Conservation (phyloP, 1,284 basidiomycete species). For the Entoloma clypeatum region DNA sequence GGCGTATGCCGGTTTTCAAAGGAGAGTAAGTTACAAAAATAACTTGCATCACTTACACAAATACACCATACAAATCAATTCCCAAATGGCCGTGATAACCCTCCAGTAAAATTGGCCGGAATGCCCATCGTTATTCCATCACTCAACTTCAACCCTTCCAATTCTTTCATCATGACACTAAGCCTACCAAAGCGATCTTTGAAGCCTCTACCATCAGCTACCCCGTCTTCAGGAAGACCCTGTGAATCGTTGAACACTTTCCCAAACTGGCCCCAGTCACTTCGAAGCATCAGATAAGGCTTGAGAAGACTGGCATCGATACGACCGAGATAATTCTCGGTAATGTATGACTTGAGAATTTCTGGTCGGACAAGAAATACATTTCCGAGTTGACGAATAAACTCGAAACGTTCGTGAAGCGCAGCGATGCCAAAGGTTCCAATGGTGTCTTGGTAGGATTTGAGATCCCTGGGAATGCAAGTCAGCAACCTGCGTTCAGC, state of each 20-base stretch:
- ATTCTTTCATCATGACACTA: conserved; percentile 81
- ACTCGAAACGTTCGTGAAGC: conserved; percentile 94
- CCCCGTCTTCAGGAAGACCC: conserved; percentile 38
- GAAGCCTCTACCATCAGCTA: conserved; percentile 47
- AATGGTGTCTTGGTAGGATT: conserved; percentile 93
- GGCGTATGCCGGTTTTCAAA: conserved; percentile 77
- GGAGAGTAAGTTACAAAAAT: conserved; percentile 59
- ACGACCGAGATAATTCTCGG: conserved; percentile 85
- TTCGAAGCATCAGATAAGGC: conserved; percentile 88
- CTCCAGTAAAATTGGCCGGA: conserved; percentile 48
- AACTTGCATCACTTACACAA: conserved; percentile 13
- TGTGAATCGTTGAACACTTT: conserved; percentile 66
- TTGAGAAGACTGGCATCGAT: conserved; percentile 86
- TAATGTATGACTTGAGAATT: conserved; percentile 89
- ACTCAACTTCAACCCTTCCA: conserved; percentile 64
- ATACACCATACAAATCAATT: conserved; percentile 10
- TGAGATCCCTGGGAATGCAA: conserved; percentile 71
- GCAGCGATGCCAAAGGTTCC: conserved; percentile 77
- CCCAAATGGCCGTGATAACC: conserved; percentile 40
- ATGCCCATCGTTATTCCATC: conserved; percentile 55
- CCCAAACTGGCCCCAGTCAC: conserved; percentile 83
- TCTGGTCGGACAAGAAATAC: conserved; percentile 94
- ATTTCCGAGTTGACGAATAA: conserved; percentile 96
- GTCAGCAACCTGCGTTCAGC: conserved; percentile 6
- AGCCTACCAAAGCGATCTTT: conserved; percentile 69